Conservation (phyloP, 257 asterid genomes). For the Solanum pinnatisectum region DNA sequence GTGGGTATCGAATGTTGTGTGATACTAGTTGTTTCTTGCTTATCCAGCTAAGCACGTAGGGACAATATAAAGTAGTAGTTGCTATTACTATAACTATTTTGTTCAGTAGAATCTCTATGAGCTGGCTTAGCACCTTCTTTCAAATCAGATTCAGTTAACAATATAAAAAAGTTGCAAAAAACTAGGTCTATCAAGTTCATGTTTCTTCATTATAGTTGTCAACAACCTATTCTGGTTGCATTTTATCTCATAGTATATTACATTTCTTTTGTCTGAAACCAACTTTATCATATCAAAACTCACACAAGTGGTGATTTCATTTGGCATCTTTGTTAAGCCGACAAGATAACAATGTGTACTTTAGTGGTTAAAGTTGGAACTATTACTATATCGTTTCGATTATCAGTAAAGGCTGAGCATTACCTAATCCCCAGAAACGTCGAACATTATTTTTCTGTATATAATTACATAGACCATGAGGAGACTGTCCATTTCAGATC, state of each 20-base stretch:
- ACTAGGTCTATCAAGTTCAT: neutral
- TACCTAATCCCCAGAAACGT: neutral
- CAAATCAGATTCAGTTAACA: neutral
- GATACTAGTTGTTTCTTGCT: neutral
- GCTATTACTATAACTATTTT: neutral
- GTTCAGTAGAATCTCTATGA: neutral
- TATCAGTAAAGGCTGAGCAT: neutral
- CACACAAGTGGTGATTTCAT: neutral
- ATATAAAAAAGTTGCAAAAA: neutral
- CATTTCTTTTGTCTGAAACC: neutral
- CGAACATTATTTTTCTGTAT: neutral
- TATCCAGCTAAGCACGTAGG: neutral
- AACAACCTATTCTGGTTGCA: neutral
- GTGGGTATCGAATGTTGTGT: neutral
- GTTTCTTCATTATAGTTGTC: neutral
- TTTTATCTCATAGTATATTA: neutral
- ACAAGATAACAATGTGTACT: neutral
- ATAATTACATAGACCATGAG: neutral
- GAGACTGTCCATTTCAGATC: neutral
- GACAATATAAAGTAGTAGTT: neutral
- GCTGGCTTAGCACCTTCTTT: neutral
- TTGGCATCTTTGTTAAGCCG: neutral
- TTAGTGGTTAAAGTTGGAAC: neutral
- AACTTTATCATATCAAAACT: neutral
- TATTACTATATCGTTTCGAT: neutral